phyloP scores from a whole-genome alignment of 345 rosid species.

The Lepidium sativum region DNA sequence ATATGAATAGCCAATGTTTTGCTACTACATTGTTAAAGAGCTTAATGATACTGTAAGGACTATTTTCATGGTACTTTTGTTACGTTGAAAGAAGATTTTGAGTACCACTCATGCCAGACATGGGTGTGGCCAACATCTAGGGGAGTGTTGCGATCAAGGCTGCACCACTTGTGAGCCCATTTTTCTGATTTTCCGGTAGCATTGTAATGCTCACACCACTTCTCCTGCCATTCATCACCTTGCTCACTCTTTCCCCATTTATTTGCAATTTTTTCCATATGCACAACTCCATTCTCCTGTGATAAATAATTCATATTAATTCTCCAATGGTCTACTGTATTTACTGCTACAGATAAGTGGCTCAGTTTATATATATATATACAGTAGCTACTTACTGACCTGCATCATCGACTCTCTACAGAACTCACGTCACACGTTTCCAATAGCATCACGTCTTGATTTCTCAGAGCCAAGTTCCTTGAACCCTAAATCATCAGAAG shows the following conservation, averaged over 20 bases:
- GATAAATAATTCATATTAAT: not conserved
- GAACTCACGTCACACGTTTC: conserved; percentile 81
- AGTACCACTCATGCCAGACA: conserved; percentile 94
- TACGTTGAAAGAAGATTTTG: not conserved
- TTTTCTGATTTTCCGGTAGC: conserved; percentile 79
- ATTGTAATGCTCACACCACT: conserved; percentile 92
- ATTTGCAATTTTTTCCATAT: conserved; percentile 90
- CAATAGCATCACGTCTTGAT: conserved; percentile 75
- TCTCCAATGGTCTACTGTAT: not conserved
- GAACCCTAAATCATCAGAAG: conserved; percentile 75
- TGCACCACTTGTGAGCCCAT: conserved; percentile 98
- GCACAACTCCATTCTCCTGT: conserved; percentile 60
- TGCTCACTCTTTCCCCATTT: conserved; percentile 92
- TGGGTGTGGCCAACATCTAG: conserved; percentile 93
- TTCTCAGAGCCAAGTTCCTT: conserved; percentile 98
- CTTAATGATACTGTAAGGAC: not conserved
- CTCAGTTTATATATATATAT: not conserved
- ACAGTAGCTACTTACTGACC: conserved; percentile 34
- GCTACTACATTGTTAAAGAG: not conserved
- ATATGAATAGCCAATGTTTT: not conserved
- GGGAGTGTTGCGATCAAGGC: conserved; percentile 68
- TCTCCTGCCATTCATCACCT: conserved; percentile 90
- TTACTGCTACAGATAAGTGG: not conserved
- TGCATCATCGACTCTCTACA: conserved; percentile 91
- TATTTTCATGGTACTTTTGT: not conserved